Evolutionary conservation across 768 basidiomycete genomes (phyloP).

Genomic region (Pholiota conissans): DNA sequence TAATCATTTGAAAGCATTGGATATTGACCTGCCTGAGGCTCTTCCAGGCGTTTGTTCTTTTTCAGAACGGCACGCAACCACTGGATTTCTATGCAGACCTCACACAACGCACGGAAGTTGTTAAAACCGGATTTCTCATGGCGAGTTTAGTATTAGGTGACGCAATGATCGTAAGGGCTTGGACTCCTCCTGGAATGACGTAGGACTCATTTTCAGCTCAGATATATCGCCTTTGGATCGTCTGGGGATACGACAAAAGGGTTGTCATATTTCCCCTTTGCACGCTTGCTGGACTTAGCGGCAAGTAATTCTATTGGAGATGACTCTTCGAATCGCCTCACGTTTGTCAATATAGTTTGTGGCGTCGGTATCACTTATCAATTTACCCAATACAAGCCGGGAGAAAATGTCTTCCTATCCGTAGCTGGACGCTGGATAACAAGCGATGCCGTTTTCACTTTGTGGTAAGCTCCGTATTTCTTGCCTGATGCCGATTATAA

Average conservation of each 20-base stretch:
- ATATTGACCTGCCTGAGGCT: neutral
- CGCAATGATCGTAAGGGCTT: neutral
- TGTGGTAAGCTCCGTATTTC: neutral
- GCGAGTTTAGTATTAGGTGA: neutral
- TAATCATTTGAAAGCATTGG: neutral
- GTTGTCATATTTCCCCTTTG: neutral
- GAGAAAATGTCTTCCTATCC: neutral
- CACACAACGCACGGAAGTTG: neutral
- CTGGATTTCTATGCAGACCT: neutral
- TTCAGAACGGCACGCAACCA: neutral
- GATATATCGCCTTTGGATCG: conserved; percentile 1
- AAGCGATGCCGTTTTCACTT: neutral
- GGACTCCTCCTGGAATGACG: no score
- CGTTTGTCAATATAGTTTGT: neutral
- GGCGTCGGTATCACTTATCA: conserved; percentile 2
- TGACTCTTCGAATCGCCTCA: neutral
- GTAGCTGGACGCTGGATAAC: conserved; percentile 1
- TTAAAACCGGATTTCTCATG: neutral
- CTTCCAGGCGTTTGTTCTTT: neutral
- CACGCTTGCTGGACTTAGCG: neutral
- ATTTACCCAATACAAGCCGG: neutral
- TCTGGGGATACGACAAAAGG: neutral
- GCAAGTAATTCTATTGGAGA: neutral
- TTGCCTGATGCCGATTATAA: neutral
- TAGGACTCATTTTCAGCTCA: neutral